Evolutionary conservation across 495 filamentous ascomycete species (phyloP), one percentile per base, ranked within the genome.

Genomic region (Polyplosphaeria fusca): DNA sequence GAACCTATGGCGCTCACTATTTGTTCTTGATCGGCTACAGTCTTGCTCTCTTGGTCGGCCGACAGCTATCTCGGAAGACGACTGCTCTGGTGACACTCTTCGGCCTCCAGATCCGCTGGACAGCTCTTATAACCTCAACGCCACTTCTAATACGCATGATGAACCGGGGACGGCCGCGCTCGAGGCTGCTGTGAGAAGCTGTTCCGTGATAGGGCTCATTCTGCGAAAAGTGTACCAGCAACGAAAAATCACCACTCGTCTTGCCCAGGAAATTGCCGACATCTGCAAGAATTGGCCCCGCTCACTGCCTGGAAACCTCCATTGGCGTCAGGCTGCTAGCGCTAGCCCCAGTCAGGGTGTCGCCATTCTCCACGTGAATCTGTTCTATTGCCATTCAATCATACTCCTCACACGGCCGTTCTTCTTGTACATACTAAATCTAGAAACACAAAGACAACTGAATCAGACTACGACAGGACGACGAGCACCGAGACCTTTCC

Each of bases 361-460:
- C 23, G 81, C 83, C 7, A 79, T 80, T 26, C 75, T 87, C 20
- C 86, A 89, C 60, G 73, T 83, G 27, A 83, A 87, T 55, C 76
- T 86, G 7, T 75, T 86, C 16, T 86, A 88, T 58, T 85, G 84
- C 57, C 86, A 87, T 71, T 87, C 85, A 1, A 82, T 89, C 42
- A 80, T 89, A 20, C 74, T 90, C 4, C 74, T 91, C n/a, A 82
- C 81, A 24, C 72, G 82, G 45, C 87, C 87, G 3, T 85, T 91
- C 60, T 85, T 89, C 47, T 71, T 89, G 19, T 79, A 74, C 47
- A 68, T 76, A 46, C 72, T 81, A 1, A 75, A 76, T 30, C 69
- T 71, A 19, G 73, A 76, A 42, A 71, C 76, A 16, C 74, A 74
- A 39, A 32, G 57, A 22, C 38, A 54, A 18, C 37, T 28, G 30